Evolutionary conservation across 2,329 filamentous ascomycete genomes (phyloP).

Genomic region (Colletotrichum tabaci): DNA sequence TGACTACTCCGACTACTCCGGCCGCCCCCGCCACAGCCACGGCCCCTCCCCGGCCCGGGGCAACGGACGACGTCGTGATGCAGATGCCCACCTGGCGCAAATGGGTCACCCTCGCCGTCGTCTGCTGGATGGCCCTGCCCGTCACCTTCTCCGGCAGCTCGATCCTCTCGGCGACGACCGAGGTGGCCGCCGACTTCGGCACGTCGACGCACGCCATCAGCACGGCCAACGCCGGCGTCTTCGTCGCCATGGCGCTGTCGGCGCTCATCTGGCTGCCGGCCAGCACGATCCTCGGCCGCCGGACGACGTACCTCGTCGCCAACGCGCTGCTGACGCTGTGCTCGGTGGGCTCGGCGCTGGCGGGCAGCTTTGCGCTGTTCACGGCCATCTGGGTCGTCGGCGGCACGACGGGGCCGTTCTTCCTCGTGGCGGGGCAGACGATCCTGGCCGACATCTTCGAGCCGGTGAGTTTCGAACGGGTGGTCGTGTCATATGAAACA

Average conservation of each 20-base stretch:
- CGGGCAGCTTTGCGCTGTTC: slow-evolving; percentile 79
- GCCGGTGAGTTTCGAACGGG: slow-evolving; percentile 19
- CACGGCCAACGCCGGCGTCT: slow-evolving; percentile 81
- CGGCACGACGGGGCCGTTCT: slow-evolving; percentile 39
- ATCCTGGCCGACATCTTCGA: slow-evolving; percentile 43
- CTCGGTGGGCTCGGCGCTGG: slow-evolving; percentile 80
- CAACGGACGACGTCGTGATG: slow-evolving; percentile 44
- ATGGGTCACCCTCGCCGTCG: slow-evolving; percentile 42
- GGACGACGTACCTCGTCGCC: slow-evolving; percentile 60
- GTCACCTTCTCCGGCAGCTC: slow-evolving; percentile 85
- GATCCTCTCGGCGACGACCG: slow-evolving; percentile 80
- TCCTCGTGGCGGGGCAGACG: slow-evolving; percentile 40
- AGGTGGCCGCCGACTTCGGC: slow-evolving; percentile 76
- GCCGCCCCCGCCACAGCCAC: too few relatives aligned
- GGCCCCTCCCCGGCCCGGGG: slow-evolving; percentile 42
- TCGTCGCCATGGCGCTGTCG: slow-evolving; percentile 80
- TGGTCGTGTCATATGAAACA: too few relatives aligned
- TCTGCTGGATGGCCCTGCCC: slow-evolving; percentile 56
- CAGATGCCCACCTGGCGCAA: slow-evolving; percentile 43
- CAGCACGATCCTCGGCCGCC: slow-evolving; percentile 57
- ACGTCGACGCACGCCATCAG: slow-evolving; percentile 81
- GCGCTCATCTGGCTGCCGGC: slow-evolving; percentile 81
- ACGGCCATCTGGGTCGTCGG: slow-evolving; percentile 41
- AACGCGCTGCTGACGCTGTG: slow-evolving; percentile 76
- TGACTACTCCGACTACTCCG: too few relatives aligned